A percentile compares a stretch with the other conserved stretches of the same genome.
These are phyloP conservation scores for Beauveria rudraprayagi DNA, from an alignment of 2,329 filamentous ascomycete species.

Conservation along the genomic window DNA sequence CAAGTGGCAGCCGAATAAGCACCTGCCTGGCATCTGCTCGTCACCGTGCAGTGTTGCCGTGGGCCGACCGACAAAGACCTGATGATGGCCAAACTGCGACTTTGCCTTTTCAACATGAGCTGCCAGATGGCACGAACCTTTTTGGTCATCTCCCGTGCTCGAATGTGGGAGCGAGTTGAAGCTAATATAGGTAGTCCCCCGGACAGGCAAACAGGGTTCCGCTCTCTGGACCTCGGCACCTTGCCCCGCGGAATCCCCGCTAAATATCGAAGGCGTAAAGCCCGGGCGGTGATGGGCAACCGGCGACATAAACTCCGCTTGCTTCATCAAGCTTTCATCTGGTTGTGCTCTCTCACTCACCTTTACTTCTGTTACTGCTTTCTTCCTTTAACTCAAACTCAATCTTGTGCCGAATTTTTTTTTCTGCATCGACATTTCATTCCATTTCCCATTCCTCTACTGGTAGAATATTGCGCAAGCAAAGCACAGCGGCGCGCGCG, in stretches of 20 bases:
- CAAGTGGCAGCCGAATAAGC: too few relatives aligned
- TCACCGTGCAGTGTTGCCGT: too few relatives aligned
- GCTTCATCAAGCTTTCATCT: not conserved
- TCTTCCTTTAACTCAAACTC: not conserved
- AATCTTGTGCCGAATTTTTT: not conserved
- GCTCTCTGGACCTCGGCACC: slow-evolving; percentile 3
- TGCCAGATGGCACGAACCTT: too few relatives aligned
- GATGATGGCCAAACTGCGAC: too few relatives aligned
- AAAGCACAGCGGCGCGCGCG: not conserved
- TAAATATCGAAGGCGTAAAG: not conserved
- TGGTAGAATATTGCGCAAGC: not conserved
- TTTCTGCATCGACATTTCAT: not conserved
- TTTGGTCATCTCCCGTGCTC: too few relatives aligned
- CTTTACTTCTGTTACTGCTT: not conserved
- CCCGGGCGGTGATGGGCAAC: not conserved
- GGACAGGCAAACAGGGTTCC: too few relatives aligned
- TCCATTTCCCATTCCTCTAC: not conserved
- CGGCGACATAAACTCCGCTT: not conserved
- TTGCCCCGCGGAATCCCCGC: not conserved
- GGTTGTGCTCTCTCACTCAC: not conserved
- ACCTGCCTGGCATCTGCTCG: too few relatives aligned
- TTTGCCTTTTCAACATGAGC: too few relatives aligned
- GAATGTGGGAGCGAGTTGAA: too few relatives aligned
- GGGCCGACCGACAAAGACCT: too few relatives aligned
- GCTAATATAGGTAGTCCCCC: too few relatives aligned